Evolutionary conservation across 805 yeast species (phyloP).

Genomic region (Brettanomyces bruxellensis): DNA sequence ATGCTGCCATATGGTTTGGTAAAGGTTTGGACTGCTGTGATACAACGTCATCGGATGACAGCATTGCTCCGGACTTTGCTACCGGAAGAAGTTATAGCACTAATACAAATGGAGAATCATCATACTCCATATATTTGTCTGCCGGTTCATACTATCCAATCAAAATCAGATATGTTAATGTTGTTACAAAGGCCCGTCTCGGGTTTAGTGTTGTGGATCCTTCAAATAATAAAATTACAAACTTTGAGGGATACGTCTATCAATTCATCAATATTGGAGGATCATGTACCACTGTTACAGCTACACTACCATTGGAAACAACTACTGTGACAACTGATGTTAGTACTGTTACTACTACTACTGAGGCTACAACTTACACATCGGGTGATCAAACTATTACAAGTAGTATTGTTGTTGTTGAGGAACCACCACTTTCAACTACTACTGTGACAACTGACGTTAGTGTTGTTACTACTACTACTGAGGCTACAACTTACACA

Average conservation of each 20-base stretch:
- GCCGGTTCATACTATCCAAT: constrained; percentile 11
- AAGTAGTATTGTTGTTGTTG: not conserved
- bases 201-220: constrained; percentile 8
- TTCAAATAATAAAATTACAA: constrained; percentile 1
- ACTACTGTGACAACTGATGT: not conserved
- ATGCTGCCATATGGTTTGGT: constrained; percentile 24
- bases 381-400: not conserved
- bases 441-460: not conserved
- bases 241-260: constrained; percentile 3
- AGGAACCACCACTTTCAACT: not conserved
- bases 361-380: not conserved
- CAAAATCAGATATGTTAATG: constrained; percentile 12
- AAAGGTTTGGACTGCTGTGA: constrained; percentile 27
- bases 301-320: not conserved
- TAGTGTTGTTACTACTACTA: not conserved
- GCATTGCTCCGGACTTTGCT: constrained; percentile 5
- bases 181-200: constrained; percentile 5
- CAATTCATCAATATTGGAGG: not conserved
- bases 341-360: not conserved
- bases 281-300: not conserved
- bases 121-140: constrained; percentile 7
- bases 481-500: not conserved
- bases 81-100: constrained; percentile 2
- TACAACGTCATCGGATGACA: constrained; percentile 3
- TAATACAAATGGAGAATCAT: constrained; percentile 1